These are phyloP conservation scores for Leccinum longicurvipes DNA, from an alignment of 768 basidiomycete species.

Conservation along the genomic window DNA sequence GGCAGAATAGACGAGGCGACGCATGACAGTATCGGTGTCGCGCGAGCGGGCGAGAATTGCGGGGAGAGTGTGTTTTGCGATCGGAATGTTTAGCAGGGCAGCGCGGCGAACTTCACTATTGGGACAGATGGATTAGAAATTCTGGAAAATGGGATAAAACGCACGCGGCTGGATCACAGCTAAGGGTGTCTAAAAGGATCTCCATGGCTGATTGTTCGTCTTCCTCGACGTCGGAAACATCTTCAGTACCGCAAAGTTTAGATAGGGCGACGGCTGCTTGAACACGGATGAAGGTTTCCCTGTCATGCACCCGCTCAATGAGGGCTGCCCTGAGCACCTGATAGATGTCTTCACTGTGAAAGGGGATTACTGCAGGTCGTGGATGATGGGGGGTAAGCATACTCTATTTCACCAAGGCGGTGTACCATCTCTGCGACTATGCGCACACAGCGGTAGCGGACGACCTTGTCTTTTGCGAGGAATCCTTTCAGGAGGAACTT, in stretches of 20 bases:
- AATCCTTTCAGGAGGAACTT: slow-evolving; percentile 77
- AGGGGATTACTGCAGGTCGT: background rate
- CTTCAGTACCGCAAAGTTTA: slow-evolving; percentile 72
- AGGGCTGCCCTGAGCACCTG: slow-evolving; percentile 55
- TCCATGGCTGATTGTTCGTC: slow-evolving; percentile 47
- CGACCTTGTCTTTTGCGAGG: slow-evolving; percentile 80
- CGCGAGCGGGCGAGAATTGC: slow-evolving; percentile 71
- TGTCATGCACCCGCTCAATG: slow-evolving; percentile 74
- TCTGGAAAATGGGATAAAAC: slow-evolving; percentile 23
- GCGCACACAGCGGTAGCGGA: slow-evolving; percentile 77
- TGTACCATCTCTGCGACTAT: slow-evolving; percentile 77
- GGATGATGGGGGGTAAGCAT: slow-evolving; percentile 21
- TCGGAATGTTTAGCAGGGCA: slow-evolving; percentile 66
- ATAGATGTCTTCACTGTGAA: slow-evolving; percentile 72
- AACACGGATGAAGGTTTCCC: slow-evolving; percentile 69
- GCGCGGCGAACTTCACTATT: slow-evolving; percentile 84
- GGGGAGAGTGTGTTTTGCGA: slow-evolving; percentile 53
- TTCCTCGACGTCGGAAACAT: slow-evolving; percentile 50
- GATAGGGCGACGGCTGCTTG: slow-evolving; percentile 80
- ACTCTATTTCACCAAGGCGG: slow-evolving; percentile 86
- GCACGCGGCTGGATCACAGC: slow-evolving; percentile 74
- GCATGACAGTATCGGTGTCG: slow-evolving; percentile 72
- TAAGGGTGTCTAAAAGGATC: slow-evolving; percentile 63
- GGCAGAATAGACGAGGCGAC: slow-evolving; percentile 67
- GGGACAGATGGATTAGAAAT: background rate